A percentile compares a stretch with the other conserved stretches of the same genome.
phyloP scores from a whole-genome alignment of 768 basidiomycete genomes.

The Infundibulicybe gibba region DNA sequence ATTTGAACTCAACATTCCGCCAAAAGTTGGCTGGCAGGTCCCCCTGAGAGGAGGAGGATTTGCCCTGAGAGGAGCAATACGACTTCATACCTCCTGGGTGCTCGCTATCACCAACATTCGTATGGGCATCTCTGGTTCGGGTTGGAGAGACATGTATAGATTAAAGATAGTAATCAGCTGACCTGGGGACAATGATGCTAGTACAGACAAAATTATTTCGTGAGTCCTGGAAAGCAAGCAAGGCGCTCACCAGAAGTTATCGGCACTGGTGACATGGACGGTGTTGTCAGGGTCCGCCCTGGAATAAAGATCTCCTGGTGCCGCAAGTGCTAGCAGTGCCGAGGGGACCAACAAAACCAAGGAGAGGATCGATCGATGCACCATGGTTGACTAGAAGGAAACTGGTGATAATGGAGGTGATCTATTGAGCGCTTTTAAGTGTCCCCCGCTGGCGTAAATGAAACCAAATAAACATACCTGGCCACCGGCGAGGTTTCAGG shows the following conservation, averaged over 20 bases:
- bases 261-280: conserved; percentile 38
- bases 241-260: conserved; percentile 36
- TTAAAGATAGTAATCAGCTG: neutral
- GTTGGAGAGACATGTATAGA: neutral
- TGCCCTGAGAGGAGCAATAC: conserved; percentile 43
- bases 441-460: neutral
- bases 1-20: conserved; percentile 41
- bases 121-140: conserved; percentile 32
- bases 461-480: neutral
- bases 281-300: conserved; percentile 37
- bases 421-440: neutral
- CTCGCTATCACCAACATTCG: conserved; percentile 51
- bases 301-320: conserved; percentile 9
- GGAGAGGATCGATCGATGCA: neutral
- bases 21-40: conserved; percentile 42
- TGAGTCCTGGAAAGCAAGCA: neutral
- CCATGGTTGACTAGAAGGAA: neutral
- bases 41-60: conserved; percentile 35
- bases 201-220: neutral
- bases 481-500: no score
- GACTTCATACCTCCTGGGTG: conserved; percentile 48
- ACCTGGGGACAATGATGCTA: conserved; percentile 43
- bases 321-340: neutral
- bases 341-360: neutral
- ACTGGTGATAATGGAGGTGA: neutral